Base-by-base conservation (phyloP, 1,139 yeast genomes). In the Diutina rugosa region DNA sequence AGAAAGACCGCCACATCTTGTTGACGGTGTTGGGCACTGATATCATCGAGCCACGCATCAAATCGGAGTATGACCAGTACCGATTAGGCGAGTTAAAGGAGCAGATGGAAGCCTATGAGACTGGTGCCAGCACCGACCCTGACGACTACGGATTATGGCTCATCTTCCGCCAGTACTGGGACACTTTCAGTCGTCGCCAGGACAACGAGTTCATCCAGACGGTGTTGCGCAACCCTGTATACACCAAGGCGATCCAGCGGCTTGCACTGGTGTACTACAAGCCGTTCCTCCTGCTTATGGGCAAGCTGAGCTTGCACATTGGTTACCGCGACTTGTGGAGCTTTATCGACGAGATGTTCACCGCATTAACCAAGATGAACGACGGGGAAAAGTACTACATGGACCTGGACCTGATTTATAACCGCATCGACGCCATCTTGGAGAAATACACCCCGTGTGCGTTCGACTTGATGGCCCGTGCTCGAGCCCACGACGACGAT, bases 301-400 rank as follows among this genome's bases (percentile, higher is more conserved):
- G 30, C 5, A 30, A 18, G n/a, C 53, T 49, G 53, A 21, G 53
- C 10, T 18, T 49, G 2, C 44, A 49, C 29, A 49, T 49, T 49
- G 53, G 28, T 12, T 49, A 32, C 16, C 41, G 44, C 7, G 53
- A 49, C 21, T 18, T 49, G 6, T 16, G 8, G 53, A 49, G 32
- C 53, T 32, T 49, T 16, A 3, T 49, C 10, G 29, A n/a, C 9
- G 44, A 49, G 16, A 6, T 32, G n/a, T 16, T 49, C 12, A 16
- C 8, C 21, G 28, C 26, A 14, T 6, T 49, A 3, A 18, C 7
- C n/a, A 16, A 30, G 29, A 49, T 49, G 53, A 49, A 49, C 21
- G 53, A 49, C 16, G 53, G 53, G 18, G 53, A 49, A 49, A 49
- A 49, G 45, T 49, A 29, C 44, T 49, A 49, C 16, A 49, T 49